Base-by-base conservation (phyloP, 2,329 filamentous ascomycete species). In the Beauveria sp. region DNA sequence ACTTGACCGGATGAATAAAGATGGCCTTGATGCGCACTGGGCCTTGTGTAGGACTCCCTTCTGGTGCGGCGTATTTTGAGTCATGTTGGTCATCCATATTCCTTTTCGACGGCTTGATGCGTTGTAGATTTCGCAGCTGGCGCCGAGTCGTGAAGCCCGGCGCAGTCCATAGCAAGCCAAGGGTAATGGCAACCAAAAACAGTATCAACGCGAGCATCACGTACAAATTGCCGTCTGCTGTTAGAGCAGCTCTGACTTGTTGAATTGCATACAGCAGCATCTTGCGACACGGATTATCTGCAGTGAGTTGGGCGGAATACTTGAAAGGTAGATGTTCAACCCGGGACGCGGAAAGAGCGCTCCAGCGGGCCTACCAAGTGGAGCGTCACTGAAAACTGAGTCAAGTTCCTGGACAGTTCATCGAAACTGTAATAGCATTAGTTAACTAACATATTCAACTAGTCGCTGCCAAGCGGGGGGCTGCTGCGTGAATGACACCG, bases 1-100 rank as follows among this genome's bases (percentile, higher is more conserved):
- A 71, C 42, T 71, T 71, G 54, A 71, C 63, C 0, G 70, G 70
- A 12, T 71, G 69, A 5, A 71, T 62, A 3, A 67, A 69, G 1
- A 71, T 62, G 4, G 69, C 69, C 26, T 71, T 70, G 63, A 71
- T 63, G 2, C 61, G 63, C 1, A 68, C 63, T 1, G 69, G 59
- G 1, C 62, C 43, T 0, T 38, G 8, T 5, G n/a, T 52, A 3
- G 51, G 5, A 1, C n/a, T 46, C 3, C 20, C 58, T 43, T 64
- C 63, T 0, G 65, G 63, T 0, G 50, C 6, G 0, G 62, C 64
- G 16, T 66, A 69, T 8, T 60, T 61, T 16, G 51, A 2, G 12
- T 69, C 62, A 5, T 63, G 60, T 54, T 71, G 70, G 10, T 71
- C 69, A 3, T 30, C 8, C 68, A 71, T 71, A 42, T 71, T 68